These are phyloP conservation scores for Ogataea corticis DNA, from an alignment of 805 yeast species.

Conservation along the genomic window DNA sequence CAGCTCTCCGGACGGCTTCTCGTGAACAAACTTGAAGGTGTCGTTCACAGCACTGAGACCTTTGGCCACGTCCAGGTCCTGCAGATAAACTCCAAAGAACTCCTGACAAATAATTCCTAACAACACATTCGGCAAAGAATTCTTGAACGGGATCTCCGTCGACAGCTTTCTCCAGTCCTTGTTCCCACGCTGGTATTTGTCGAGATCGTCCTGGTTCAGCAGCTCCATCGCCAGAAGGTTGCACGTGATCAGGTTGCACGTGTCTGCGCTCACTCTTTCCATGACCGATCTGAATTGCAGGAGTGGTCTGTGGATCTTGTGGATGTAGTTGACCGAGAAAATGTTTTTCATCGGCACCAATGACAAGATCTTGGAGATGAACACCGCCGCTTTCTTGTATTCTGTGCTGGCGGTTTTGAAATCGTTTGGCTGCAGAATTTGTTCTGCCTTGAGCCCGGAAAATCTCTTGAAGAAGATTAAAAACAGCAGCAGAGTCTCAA, in stretches of 20 bases:
- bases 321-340: conserved; percentile 56
- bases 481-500: conserved; percentile 47
- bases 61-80: conserved; percentile 17
- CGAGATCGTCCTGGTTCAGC: conserved; percentile 50
- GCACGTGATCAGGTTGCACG: conserved; percentile 57
- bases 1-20: conserved; percentile 23
- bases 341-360: conserved; percentile 48
- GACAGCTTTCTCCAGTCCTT: conserved; percentile 61
- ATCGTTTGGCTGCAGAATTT: conserved; percentile 38
- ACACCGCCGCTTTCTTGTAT: conserved; percentile 35
- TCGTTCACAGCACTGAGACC: conserved; percentile 18
- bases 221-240: conserved; percentile 51
- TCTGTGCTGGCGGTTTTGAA: conserved; percentile 40
- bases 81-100: conserved; percentile 41
- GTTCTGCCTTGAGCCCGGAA: conserved; percentile 41
- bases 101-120: conserved; percentile 60
- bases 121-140: conserved; percentile 57
- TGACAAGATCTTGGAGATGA: conserved; percentile 51
- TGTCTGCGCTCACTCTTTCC: conserved; percentile 48
- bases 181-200: conserved; percentile 47
- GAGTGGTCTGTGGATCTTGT: conserved; percentile 69
- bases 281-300: conserved; percentile 67
- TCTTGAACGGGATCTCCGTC: conserved; percentile 59
- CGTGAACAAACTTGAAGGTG: conserved; percentile 19
- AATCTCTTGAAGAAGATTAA: conserved; percentile 43